Evolutionary conservation across 2,329 filamentous ascomycete species (phyloP), one percentile per base, ranked within the genome.

Genomic region (Sclerotinia nivalis): DNA sequence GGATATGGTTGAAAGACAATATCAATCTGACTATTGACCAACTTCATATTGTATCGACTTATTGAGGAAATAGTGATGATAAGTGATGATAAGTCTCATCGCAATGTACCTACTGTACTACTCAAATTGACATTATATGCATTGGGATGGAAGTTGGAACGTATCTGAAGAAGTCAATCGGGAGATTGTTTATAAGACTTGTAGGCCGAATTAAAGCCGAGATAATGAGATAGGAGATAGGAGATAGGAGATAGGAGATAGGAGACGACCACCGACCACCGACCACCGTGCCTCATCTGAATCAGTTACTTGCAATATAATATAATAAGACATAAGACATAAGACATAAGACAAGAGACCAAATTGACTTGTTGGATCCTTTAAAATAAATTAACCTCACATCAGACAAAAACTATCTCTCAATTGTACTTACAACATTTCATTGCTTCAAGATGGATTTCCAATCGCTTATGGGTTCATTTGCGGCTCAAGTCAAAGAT

Each of bases 121-220:
- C 22, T 43, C 45, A 13, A 13, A 25, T 9, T 12, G 22, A n/a
- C 49, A 52, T 25, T 52, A 25, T 52, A 25, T 25, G 22, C n/a
- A 12, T 25, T 8, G 10, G 20, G 12, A 25, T 37, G 59, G 10
- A 56, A 25, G 20, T n/a, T 37, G 59, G 20, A 56, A 18, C 10
- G 8, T 25, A 12, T 28, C n/a, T 60, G n/a, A 47, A 47, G 58
- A 31, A 20, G 37, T 45, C 22, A 40, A 58, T 40, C 22, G 22
- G 22, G 8, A 25, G 31, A 59, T 59, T 37, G 6, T 40, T 25
- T 18, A 59, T 22, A 25, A 2, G n/a, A n/a, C 9, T 25, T 52
- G 34, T 52, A 28, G 13, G 13, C 61, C 61, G 61, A 65, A 43
- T 2, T 52, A 40, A 65, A 40, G 61, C 61, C 61, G 61, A 40